These are phyloP conservation scores for Naganishia onofrii DNA, from an alignment of 768 basidiomycete species.

Conservation along the genomic window DNA sequence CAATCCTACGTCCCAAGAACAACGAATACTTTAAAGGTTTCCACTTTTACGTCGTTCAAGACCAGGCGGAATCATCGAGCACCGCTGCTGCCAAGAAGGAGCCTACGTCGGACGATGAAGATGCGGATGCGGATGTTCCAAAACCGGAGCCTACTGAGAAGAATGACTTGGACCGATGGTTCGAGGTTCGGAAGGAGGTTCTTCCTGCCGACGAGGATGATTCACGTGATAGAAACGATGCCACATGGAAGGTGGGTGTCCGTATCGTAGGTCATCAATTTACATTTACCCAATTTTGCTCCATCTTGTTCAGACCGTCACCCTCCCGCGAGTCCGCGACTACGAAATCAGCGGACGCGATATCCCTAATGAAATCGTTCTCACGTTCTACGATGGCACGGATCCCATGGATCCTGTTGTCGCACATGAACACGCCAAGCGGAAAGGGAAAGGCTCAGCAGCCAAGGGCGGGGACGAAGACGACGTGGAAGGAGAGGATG, in stretches of 20 bases:
- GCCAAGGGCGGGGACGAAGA: neutral
- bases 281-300: conserved; percentile 9
- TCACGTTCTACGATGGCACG: conserved; percentile 40
- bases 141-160: neutral
- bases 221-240: conserved; percentile 32
- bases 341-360: conserved; percentile 41
- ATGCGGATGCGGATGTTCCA: neutral
- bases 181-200: conserved; percentile 34
- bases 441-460: neutral
- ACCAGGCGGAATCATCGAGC: conserved; percentile 23
- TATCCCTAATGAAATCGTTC: conserved; percentile 39
- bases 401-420: conserved; percentile 9
- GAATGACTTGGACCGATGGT: conserved; percentile 29
- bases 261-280: conserved; percentile 29
- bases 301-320: neutral
- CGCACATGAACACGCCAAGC: neutral
- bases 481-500: neutral
- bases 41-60: conserved; percentile 42
- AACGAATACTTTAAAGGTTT: conserved; percentile 39
- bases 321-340: conserved; percentile 29
- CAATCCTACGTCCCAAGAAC: conserved; percentile 40
- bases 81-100: too few relatives aligned
- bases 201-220: conserved; percentile 31
- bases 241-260: conserved; percentile 35
- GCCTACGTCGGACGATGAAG: neutral